Percentiles rank a stretch among this genome's conserved stretches.
These are phyloP conservation scores for Eragrostis nindensis DNA, from an alignment of 176 grass and related monocot genomes.

Conservation along the genomic window DNA sequence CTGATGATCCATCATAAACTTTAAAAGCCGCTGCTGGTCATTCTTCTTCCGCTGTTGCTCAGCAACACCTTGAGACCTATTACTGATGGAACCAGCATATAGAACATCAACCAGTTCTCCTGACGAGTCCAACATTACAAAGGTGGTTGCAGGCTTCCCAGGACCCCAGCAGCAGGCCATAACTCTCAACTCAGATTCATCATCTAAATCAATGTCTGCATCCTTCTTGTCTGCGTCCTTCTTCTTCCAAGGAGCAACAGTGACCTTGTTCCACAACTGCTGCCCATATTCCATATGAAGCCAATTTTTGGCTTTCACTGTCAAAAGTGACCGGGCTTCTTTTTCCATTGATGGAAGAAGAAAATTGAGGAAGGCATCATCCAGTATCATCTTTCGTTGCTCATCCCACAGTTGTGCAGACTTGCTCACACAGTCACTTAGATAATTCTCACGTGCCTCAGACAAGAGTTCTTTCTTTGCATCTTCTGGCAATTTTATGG, in stretches of 20 bases:
- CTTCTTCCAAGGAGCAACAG: conserved; percentile 85
- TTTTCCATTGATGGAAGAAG: conserved; percentile 93
- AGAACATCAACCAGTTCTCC: conserved; percentile 96
- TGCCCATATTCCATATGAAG: conserved; percentile 88
- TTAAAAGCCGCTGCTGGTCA: conserved; percentile 83
- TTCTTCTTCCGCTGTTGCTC: conserved; percentile 89
- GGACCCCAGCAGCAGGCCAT: conserved; percentile 99
- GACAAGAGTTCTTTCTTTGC: conserved; percentile 78
- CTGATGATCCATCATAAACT: conserved; percentile 93
- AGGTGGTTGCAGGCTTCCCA: conserved; percentile 92
- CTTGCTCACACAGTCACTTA: conserved; percentile 95
- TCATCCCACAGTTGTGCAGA: conserved; percentile 96
- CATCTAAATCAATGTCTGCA: conserved; percentile 63
- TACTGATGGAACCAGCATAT: conserved; percentile 89
- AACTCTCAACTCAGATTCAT: conserved; percentile 79
- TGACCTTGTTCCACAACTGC: conserved; percentile 75
- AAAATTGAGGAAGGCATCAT: conserved; percentile 85
- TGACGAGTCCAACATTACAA: conserved; percentile 90
- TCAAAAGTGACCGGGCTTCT: conserved; percentile 73
- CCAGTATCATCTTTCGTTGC: conserved; percentile 92
- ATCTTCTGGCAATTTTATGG: conserved; percentile 74
- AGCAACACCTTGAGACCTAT: conserved; percentile 80
- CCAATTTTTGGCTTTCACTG: conserved; percentile 76
- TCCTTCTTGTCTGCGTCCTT: conserved; percentile 71
- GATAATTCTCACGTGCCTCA: conserved; percentile 85